Evolutionary conservation across 2,329 filamentous ascomycete species (phyloP).

Genomic region (Tolypocladium inflatum): DNA sequence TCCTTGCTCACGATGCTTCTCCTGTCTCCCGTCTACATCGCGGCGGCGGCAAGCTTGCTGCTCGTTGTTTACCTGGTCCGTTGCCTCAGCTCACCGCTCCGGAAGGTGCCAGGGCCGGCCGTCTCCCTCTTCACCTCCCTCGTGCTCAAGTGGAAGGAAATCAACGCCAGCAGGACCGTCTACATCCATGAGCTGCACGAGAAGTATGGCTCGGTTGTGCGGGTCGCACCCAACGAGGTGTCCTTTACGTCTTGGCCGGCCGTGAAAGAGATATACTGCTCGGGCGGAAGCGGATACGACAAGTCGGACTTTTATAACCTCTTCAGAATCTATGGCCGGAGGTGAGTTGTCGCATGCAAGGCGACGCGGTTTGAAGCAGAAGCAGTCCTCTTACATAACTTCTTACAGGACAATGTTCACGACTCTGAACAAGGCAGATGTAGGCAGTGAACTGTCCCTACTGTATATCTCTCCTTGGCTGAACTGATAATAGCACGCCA

Average conservation of each 20-base stretch:
- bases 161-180: conserved; percentile 38
- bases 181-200: conserved; percentile 48
- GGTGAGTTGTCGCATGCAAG: conserved; percentile 24
- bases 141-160: conserved; percentile 46
- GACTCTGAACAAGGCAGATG: conserved; percentile 43
- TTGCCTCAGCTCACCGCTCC: conserved; percentile 21
- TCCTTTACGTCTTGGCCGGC: conserved; percentile 47
- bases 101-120: conserved; percentile 37
- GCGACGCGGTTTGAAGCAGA: background rate
- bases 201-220: conserved; percentile 46
- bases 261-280: conserved; percentile 54
- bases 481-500: conserved; percentile 40
- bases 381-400: background rate
- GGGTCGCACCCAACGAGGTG: conserved; percentile 48
- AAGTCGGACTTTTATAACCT: conserved; percentile 57
- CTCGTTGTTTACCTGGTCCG: conserved; percentile 14
- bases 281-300: conserved; percentile 52
- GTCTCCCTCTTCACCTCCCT: conserved; percentile 39
- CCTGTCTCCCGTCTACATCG: conserved; percentile 16
- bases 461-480: background rate
- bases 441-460: conserved; percentile 17
- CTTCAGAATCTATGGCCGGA: conserved; percentile 47
- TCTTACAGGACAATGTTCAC: conserved; percentile 47
- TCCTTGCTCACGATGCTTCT: conserved; percentile 13
- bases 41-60: conserved; percentile 13